Percentiles rank a stretch among this genome's conserved stretches.
These are phyloP conservation scores for Geranomyces variabilis DNA, from an alignment of 192 early-diverging fungal genomes.

Conservation along the genomic window DNA sequence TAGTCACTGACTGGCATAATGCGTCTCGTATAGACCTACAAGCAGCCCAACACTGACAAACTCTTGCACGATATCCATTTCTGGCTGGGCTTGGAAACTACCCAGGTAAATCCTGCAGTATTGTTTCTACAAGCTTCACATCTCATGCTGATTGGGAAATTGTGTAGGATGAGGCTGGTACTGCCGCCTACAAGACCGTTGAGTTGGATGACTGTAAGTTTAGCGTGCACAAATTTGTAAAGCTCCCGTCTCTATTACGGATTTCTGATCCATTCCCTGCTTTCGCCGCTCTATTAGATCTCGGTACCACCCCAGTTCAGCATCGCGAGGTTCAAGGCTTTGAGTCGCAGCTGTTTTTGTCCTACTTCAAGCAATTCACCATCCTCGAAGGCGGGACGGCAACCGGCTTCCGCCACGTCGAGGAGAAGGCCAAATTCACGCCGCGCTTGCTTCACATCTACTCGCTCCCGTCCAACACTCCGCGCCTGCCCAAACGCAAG, in stretches of 20 bases:
- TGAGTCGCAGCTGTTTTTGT: slow-evolving; percentile 69
- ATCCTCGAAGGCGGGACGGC: slow-evolving; percentile 69
- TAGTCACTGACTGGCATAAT: no score
- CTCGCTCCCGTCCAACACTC: slow-evolving; percentile 35
- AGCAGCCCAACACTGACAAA: slow-evolving; percentile 58
- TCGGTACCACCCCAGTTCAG: slow-evolving; percentile 70
- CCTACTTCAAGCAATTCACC: slow-evolving; percentile 61
- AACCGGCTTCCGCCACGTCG: slow-evolving; percentile 73
- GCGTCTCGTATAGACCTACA: slow-evolving; percentile 53
- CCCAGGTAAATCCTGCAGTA: no score
- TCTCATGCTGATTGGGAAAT: slow-evolving; percentile 17
- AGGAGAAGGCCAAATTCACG: slow-evolving; percentile 26
- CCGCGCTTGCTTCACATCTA: slow-evolving; percentile 64
- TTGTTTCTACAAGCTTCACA: slow-evolving; percentile 9
- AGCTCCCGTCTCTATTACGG: no score
- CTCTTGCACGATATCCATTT: slow-evolving; percentile 82
- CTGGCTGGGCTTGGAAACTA: slow-evolving; percentile 78
- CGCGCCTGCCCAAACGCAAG: slow-evolving; percentile 30
- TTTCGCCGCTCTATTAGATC: slow-evolving; percentile 49
- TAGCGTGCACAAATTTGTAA: neutral
- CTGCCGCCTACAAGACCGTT: slow-evolving; percentile 85
- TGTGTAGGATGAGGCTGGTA: slow-evolving; percentile 81
- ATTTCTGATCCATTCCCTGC: no score
- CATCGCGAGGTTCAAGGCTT: slow-evolving; percentile 75
- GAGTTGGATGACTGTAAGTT: slow-evolving; percentile 69